Evolutionary conservation across 2,329 filamentous ascomycete genomes (phyloP).

Genomic region (Biscogniauxia marginata): DNA sequence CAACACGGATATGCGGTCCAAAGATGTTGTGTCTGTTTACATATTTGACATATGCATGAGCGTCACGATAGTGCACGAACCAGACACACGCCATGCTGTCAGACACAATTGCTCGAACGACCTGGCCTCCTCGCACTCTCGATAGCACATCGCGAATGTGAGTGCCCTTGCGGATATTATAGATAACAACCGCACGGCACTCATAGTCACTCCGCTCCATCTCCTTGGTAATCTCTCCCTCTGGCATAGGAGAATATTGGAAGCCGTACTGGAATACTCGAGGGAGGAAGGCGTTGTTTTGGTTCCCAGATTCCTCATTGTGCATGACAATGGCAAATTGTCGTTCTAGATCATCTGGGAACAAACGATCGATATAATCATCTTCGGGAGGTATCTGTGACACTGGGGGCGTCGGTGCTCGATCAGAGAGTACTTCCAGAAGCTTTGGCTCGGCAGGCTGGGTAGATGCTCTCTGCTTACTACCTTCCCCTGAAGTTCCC

Average conservation of each 20-base stretch:
- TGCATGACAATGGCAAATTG: neutral
- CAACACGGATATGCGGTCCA: neutral
- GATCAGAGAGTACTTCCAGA: neutral
- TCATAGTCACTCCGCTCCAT: neutral
- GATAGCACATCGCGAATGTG: constrained; percentile 6
- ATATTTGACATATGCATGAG: constrained; percentile 4
- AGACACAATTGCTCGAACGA: constrained; percentile 3
- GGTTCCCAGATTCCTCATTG: neutral
- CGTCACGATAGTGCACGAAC: constrained; percentile 2
- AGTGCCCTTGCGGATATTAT: neutral
- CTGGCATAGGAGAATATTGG: neutral
- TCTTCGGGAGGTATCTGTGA: neutral
- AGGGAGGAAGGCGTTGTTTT: neutral
- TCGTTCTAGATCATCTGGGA: neutral
- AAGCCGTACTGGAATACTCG: neutral
- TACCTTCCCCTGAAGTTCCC: neutral
- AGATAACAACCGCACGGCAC: constrained; percentile 19
- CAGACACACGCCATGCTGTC: neutral
- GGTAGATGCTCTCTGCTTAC: neutral
- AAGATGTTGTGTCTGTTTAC: neutral
- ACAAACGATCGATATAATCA: neutral
- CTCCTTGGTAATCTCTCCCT: neutral
- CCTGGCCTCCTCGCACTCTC: constrained; percentile 15
- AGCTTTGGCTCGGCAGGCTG: neutral
- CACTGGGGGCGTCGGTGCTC: too few relatives aligned